These are phyloP conservation scores for Fusarium coffeatum DNA, from an alignment of 2,329 filamentous ascomycete species.

Conservation along the genomic window DNA sequence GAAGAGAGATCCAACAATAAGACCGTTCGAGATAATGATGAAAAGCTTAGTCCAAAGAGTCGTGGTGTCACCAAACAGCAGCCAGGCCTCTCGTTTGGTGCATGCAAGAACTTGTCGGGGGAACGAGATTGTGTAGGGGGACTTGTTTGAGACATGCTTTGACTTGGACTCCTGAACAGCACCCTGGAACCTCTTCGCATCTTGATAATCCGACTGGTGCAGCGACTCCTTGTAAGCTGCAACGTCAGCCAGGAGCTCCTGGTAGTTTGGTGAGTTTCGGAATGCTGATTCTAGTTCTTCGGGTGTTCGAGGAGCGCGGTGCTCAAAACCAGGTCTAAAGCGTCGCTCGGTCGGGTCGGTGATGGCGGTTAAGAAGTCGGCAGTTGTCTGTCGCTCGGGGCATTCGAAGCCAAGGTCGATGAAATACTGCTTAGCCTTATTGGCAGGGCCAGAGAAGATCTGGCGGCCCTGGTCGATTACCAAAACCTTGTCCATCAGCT, in stretches of 20 bases:
- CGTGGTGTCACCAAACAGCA: slow-evolving; percentile 78
- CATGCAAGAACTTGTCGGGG: slow-evolving; percentile 75
- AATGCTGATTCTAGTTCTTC: slow-evolving; percentile 76
- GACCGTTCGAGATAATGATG: slow-evolving; percentile 77
- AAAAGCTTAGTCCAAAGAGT: slow-evolving; percentile 83
- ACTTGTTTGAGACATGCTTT: slow-evolving; percentile 73
- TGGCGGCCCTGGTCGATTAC: slow-evolving; percentile 77
- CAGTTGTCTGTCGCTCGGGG: slow-evolving; percentile 74
- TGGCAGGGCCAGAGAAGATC: slow-evolving; percentile 74
- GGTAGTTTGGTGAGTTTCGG: slow-evolving; percentile 69
- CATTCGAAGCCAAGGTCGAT: slow-evolving; percentile 75
- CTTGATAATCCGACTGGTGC: slow-evolving; percentile 65
- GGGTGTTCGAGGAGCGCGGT: slow-evolving; percentile 73
- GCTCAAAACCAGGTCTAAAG: slow-evolving; percentile 73
- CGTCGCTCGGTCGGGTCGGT: slow-evolving; percentile 74
- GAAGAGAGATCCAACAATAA: slow-evolving; percentile 84
- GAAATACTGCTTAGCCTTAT: slow-evolving; percentile 74
- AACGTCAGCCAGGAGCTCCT: slow-evolving; percentile 69
- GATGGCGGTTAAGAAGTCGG: slow-evolving; percentile 51
- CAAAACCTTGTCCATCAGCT: slow-evolving; percentile 80
- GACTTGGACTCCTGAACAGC: slow-evolving; percentile 78
- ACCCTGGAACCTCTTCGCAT: slow-evolving; percentile 73
- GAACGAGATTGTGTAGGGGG: slow-evolving; percentile 81
- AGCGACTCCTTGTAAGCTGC: slow-evolving; percentile 58
- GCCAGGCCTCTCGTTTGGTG: slow-evolving; percentile 80